phyloP scores from a whole-genome alignment of 768 basidiomycete genomes.

The Kwoniella botswanensis region DNA sequence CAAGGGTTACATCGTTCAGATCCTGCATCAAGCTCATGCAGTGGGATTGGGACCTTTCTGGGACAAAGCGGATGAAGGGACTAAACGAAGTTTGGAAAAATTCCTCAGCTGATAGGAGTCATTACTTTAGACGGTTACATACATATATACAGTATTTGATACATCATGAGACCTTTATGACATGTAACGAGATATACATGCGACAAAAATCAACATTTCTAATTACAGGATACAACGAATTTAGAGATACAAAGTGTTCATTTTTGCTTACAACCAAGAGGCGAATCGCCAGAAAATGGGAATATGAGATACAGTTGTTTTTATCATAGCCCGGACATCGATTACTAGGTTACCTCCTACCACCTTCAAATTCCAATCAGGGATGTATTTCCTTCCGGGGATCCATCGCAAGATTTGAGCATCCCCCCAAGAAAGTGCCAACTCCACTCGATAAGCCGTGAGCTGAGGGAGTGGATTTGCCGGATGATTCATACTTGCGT shows the following conservation, averaged over 20 bases:
- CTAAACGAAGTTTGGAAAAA: slow-evolving; percentile 45
- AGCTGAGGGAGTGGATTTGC: slow-evolving; percentile 14
- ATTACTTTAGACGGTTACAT: background rate
- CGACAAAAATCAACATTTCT: background rate
- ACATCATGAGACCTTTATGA: slow-evolving; percentile 4
- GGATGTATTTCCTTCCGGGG: slow-evolving; percentile 21
- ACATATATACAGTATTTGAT: background rate
- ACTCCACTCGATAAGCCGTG: slow-evolving; percentile 19
- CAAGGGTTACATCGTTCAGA: slow-evolving; percentile 42
- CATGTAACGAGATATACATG: slow-evolving; percentile 23
- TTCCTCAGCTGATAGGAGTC: slow-evolving; percentile 20
- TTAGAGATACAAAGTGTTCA: background rate
- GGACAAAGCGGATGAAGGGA: slow-evolving; percentile 52
- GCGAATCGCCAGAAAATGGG: slow-evolving; percentile 22
- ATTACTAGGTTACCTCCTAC: slow-evolving; percentile 8
- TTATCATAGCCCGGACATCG: slow-evolving; percentile 12
- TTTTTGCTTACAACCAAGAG: slow-evolving; percentile 13
- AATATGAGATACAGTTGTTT: slow-evolving; percentile 8
- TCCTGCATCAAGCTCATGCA: slow-evolving; percentile 37
- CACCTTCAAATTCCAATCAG: slow-evolving; percentile 23
- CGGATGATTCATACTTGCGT: background rate
- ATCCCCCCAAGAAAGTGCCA: slow-evolving; percentile 11
- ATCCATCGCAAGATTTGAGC: slow-evolving; percentile 7
- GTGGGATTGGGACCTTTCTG: slow-evolving; percentile 53
- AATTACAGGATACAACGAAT: slow-evolving; percentile 1